These are phyloP conservation scores for Yarrowia keelungensis DNA, from an alignment of 805 yeast genomes.

Conservation along the genomic window DNA sequence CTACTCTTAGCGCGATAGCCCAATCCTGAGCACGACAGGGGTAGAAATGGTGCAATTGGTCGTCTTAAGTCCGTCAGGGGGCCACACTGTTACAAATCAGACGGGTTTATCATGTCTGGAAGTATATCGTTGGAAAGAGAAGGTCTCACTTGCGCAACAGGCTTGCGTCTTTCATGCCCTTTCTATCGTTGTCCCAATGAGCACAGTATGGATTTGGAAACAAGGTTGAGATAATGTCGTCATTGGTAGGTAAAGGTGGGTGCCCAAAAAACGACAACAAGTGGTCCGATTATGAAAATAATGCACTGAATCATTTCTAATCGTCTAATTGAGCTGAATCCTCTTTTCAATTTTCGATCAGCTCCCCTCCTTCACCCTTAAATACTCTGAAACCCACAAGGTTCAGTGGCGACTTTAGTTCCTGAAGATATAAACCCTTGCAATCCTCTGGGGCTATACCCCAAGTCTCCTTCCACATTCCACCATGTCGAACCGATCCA, in stretches of 20 bases:
- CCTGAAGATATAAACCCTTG: constrained; percentile 9
- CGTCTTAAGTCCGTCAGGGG: too few relatives aligned
- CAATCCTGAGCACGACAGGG: not conserved
- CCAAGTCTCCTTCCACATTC: not conserved
- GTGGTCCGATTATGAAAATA: too few relatives aligned
- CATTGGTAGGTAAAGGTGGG: not conserved
- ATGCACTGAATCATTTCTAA: too few relatives aligned
- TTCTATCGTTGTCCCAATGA: constrained; percentile 1
- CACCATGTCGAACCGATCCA: constrained; percentile 15
- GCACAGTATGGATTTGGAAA: not conserved
- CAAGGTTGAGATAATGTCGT: constrained; percentile 17
- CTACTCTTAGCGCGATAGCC: not conserved
- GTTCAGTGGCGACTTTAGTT: constrained; percentile 25
- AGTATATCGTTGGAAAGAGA: not conserved
- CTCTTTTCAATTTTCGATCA: not conserved
- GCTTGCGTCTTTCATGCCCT: not conserved
- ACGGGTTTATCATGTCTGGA: not conserved
- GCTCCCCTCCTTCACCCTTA: not conserved
- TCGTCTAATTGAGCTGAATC: not conserved
- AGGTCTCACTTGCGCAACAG: constrained; percentile 3
- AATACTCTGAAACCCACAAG: not conserved
- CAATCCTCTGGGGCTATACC: not conserved
- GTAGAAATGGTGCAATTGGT: not conserved
- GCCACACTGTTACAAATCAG: too few relatives aligned
- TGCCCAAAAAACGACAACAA: not conserved